Conservation (phyloP, 306 rosid species). For the Cucumis hystrix region DNA sequence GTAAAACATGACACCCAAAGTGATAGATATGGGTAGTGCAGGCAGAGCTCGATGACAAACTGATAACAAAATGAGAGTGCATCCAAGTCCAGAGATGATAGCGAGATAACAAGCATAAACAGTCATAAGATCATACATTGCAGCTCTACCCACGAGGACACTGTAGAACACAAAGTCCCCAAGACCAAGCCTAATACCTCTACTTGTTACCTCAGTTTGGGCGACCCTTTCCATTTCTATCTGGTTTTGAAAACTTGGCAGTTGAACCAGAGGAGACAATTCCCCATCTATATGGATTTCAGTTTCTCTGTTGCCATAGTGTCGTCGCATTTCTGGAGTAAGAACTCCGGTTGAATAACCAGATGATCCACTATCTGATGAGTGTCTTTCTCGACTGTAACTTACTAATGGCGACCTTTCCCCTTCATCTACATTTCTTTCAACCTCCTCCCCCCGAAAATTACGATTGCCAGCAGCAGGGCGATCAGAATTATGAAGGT, state of each 20-base stretch:
- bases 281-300: constrained; percentile 35
- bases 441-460: constrained; percentile 6
- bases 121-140: constrained; percentile 96
- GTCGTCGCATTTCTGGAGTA: constrained; percentile 10
- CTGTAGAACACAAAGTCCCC: constrained; percentile 93
- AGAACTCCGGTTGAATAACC: constrained; percentile 15
- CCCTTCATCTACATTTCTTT: constrained; percentile 15
- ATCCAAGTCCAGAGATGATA: constrained; percentile 76
- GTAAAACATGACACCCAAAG: constrained; percentile 70
- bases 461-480: constrained; percentile 11
- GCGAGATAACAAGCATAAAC: constrained; percentile 97
- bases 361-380: constrained; percentile 23
- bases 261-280: constrained; percentile 57
- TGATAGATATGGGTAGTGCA: constrained; percentile 81
- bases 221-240: constrained; percentile 16
- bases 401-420: constrained; percentile 55
- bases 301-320: constrained; percentile 12
- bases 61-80: constrained; percentile 79
- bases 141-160: constrained; percentile 94
- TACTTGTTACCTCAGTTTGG: constrained; percentile 22
- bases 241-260: constrained; percentile 19
- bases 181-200: constrained; percentile 87
- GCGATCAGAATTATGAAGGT: constrained; percentile 4
- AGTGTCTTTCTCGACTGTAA: constrained; percentile 15
- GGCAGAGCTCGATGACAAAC: constrained; percentile 71